Evolutionary conservation across 768 basidiomycete species (phyloP).

Genomic region (Royoungia palumana): DNA sequence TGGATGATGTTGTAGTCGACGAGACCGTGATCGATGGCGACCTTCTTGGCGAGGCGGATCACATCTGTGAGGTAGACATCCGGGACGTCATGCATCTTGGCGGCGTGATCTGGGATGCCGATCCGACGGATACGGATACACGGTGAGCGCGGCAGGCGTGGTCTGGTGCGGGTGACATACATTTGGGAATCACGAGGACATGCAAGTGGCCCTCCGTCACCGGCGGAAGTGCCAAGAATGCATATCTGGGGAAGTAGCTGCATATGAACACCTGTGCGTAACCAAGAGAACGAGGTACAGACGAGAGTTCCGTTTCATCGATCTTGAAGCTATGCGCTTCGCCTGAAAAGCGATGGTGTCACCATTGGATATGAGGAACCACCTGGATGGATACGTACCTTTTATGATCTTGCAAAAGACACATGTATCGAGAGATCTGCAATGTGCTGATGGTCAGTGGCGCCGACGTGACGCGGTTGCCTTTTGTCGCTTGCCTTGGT

Average conservation of each 20-base stretch:
- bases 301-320: constrained; percentile 70
- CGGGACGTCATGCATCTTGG: constrained; percentile 82
- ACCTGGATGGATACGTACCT: constrained; percentile 39
- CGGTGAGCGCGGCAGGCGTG: neutral
- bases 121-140: too few species aligned
- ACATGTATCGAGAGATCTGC: constrained; percentile 58
- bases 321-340: constrained; percentile 86
- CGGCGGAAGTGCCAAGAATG: constrained; percentile 91
- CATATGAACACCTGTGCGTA: neutral
- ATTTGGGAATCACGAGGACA: constrained; percentile 88
- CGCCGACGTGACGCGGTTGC: neutral
- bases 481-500: constrained; percentile 7
- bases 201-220: constrained; percentile 68
- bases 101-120: constrained; percentile 64
- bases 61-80: constrained; percentile 77
- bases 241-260: constrained; percentile 47
- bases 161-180: constrained; percentile 36
- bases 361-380: too few species aligned
- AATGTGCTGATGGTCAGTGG: neutral
- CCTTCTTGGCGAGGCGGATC: constrained; percentile 81
- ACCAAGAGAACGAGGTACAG: constrained; percentile 27
- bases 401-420: constrained; percentile 94
- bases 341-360: constrained; percentile 41
- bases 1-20: constrained; percentile 86
- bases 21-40: constrained; percentile 63